Conservation (phyloP, 208 protist genomes). For the Crithidia thermophila region DNA sequence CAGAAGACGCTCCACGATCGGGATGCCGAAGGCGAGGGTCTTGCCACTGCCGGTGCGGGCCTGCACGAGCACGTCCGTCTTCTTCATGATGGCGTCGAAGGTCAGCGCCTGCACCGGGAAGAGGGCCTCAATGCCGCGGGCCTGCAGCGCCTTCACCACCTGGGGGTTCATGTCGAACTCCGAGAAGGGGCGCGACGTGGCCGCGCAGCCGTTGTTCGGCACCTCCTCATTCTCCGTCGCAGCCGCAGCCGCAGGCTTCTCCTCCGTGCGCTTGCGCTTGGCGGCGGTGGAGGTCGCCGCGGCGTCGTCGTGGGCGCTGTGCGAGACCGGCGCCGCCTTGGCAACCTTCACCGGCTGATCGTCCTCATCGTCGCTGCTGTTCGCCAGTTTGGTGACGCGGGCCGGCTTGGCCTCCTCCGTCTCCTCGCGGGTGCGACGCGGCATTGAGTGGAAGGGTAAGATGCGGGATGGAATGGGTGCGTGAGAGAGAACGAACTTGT, state of each 20-base stretch:
- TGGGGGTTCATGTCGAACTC: constrained; percentile 79
- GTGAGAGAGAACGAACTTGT: neutral
- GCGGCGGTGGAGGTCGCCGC: too few species aligned
- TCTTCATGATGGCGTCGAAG: constrained; percentile 93
- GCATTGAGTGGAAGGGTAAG: constrained; percentile 6
- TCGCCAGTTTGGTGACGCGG: constrained; percentile 28
- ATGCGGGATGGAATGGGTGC: neutral
- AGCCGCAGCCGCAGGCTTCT: constrained; percentile 2
- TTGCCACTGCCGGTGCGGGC: constrained; percentile 95
- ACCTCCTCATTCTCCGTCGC: constrained; percentile 33
- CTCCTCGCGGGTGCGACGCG: constrained; percentile 31
- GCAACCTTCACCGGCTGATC: constrained; percentile 40
- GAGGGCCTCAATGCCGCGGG: constrained; percentile 82
- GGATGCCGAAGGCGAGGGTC: constrained; percentile 95
- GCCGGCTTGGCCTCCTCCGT: constrained; percentile 33
- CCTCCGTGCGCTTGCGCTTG: constrained; percentile 30
- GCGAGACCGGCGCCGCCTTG: constrained; percentile 9
- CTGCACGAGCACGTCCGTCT: constrained; percentile 89
- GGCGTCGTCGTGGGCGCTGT: neutral
- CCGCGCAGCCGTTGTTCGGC: constrained; percentile 74
- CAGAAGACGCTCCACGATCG: constrained; percentile 84
- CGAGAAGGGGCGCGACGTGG: constrained; percentile 67
- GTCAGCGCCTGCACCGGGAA: constrained; percentile 94
- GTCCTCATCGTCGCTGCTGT: constrained; percentile 43
- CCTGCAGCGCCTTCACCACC: constrained; percentile 77